Evolutionary conservation across 2,329 filamentous ascomycete genomes (phyloP).

Genomic region (Diaporthe longicolla): DNA sequence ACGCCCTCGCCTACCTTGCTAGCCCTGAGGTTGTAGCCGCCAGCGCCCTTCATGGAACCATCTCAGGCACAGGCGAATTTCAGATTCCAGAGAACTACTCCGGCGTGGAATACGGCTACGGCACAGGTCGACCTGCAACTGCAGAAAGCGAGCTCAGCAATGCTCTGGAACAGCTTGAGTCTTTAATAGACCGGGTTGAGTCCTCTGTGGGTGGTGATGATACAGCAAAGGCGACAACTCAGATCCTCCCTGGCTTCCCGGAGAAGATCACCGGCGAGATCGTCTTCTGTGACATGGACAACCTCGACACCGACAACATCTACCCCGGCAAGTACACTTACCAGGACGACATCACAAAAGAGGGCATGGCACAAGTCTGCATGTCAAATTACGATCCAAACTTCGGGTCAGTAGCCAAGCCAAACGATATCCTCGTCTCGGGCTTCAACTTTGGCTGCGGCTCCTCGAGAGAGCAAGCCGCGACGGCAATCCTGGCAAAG

Average conservation of each 20-base stretch:
- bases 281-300: constrained; percentile 84
- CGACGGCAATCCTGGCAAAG: constrained; percentile 87
- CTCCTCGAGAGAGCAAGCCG: constrained; percentile 85
- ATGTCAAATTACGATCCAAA: constrained; percentile 93
- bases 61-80: constrained; percentile 85
- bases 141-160: constrained; percentile 80
- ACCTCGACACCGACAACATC: constrained; percentile 93
- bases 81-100: constrained; percentile 76
- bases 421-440: constrained; percentile 84
- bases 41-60: constrained; percentile 81
- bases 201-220: constrained; percentile 45
- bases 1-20: constrained; percentile 87
- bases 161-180: constrained; percentile 77
- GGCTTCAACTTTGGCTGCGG: constrained; percentile 94
- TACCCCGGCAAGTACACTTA: constrained; percentile 94
- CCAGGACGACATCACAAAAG: constrained; percentile 79
- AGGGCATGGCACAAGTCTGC: constrained; percentile 77
- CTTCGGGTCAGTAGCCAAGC: constrained; percentile 75
- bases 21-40: constrained; percentile 94
- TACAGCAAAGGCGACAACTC: constrained; percentile 40
- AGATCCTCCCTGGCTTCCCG: constrained; percentile 79
- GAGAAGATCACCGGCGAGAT: constrained; percentile 88
- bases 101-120: constrained; percentile 79
- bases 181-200: constrained; percentile 65
- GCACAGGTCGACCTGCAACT: constrained; percentile 74